Evolutionary conservation across 495 filamentous ascomycete species (phyloP), one percentile per base, ranked within the genome.

Genomic region (Amphirosellinia nigrospora): DNA sequence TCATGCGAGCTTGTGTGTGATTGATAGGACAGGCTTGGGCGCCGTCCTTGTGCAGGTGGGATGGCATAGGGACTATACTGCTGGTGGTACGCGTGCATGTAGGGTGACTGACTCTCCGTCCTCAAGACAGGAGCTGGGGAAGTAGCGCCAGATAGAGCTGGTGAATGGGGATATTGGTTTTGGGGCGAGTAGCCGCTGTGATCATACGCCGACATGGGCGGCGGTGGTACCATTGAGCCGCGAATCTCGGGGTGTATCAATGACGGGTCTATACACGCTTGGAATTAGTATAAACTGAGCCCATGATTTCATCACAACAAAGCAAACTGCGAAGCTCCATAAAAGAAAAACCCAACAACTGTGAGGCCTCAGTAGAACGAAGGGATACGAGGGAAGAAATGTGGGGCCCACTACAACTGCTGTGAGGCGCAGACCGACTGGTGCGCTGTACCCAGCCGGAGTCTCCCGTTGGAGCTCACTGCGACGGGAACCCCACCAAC

Each of bases 281-380:
- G 5, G 45, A 64, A 79, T 85, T 72, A 85, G 82, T 65, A 66
- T 67, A 68, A 46, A 21, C 59, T 61, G 58, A n/a, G n/a, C n/a
- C n/a, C n/a, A 70, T 56, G 9, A 55, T 68, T 60, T 48, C 32
- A 36, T 34, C n/a, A 30, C 64, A 26, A 46, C 64, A 28, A 64
- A 26, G 41, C 64, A 28, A 64, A 38, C 73, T 30, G 60, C 73
- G 64, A 66, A 66, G 75, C 75, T 75, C 75, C 80, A 85, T 84
- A 83, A 88, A 86, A 90, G 86, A 84, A 83, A 84, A 83, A 3
- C 28, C 11, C 50, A 89, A 83, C 84, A 86, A 79, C 80, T 84
- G 60, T 86, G 81, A 75, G 89, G 83, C 74, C 89, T 87, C 82
- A 85, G 79, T 74, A 30, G 58, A 21, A 52, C 38, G 11, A 19